A percentile compares a stretch with the other conserved stretches of the same genome.
Evolutionary conservation across 768 basidiomycete genomes (phyloP).

Genomic region (Pleurotus cornucopiae): DNA sequence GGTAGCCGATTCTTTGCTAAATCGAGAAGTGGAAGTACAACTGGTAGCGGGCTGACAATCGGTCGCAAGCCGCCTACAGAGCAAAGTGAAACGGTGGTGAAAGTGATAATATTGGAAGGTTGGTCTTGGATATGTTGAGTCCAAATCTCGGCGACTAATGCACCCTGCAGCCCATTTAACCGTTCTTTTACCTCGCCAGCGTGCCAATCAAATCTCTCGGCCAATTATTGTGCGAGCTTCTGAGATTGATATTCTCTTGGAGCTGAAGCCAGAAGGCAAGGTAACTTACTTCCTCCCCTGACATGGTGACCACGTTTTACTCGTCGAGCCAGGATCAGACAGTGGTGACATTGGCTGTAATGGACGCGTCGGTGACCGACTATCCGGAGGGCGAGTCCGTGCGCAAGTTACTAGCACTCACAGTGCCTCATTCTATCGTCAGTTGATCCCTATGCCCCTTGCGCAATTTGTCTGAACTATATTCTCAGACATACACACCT

Average conservation of each 20-base stretch:
- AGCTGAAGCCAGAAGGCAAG: slow-evolving; percentile 69
- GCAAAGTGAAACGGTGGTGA: slow-evolving; percentile 43
- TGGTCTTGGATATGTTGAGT: not conserved
- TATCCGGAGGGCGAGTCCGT: slow-evolving; percentile 27
- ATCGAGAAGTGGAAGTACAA: slow-evolving; percentile 39
- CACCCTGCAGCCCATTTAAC: slow-evolving; percentile 24
- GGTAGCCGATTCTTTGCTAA: slow-evolving; percentile 75
- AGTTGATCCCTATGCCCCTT: slow-evolving; percentile 16
- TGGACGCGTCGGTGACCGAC: slow-evolving; percentile 58
- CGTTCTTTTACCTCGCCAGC: slow-evolving; percentile 45
- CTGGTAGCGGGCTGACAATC: slow-evolving; percentile 30
- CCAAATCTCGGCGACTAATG: not conserved
- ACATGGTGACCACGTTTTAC: slow-evolving; percentile 7
- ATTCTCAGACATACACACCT: slow-evolving; percentile 35
- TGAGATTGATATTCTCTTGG: slow-evolving; percentile 59
- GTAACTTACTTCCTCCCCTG: slow-evolving; percentile 30
- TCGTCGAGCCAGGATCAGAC: slow-evolving; percentile 58
- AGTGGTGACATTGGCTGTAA: slow-evolving; percentile 55
- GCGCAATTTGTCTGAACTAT: slow-evolving; percentile 1
- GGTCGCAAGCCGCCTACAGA: slow-evolving; percentile 15
- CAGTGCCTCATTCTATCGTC: slow-evolving; percentile 57
- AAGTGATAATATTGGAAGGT: slow-evolving; percentile 45
- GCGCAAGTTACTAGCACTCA: slow-evolving; percentile 48
- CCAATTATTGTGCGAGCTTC: slow-evolving; percentile 59
- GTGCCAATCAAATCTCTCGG: slow-evolving; percentile 22